phyloP scores from a whole-genome alignment of 2,329 filamentous ascomycete species.

The Teratosphaeria nubilosa region DNA sequence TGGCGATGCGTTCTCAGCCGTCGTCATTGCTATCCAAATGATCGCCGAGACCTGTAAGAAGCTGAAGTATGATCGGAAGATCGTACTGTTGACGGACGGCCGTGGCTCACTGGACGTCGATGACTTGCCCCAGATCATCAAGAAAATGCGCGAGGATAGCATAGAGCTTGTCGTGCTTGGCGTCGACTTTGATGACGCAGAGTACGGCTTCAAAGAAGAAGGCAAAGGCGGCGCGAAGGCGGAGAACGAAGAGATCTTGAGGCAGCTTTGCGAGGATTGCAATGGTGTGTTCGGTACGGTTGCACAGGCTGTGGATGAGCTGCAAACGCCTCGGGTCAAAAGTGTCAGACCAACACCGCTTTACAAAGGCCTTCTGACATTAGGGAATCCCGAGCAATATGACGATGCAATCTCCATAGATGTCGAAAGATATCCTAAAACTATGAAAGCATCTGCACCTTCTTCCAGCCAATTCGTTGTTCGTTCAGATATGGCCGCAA shows the following conservation, averaged over 20 bases:
- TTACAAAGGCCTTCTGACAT: conserved; percentile 68
- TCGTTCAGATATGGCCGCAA: conserved; percentile 34
- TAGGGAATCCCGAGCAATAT: conserved; percentile 68
- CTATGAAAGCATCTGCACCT: conserved; percentile 63
- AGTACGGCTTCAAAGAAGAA: conserved; percentile 88
- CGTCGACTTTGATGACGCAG: conserved; percentile 84
- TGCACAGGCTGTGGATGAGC: conserved; percentile 70
- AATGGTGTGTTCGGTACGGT: conserved; percentile 70
- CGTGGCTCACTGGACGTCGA: conserved; percentile 62
- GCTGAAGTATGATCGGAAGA: conserved; percentile 68
- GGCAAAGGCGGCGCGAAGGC: conserved; percentile 62
- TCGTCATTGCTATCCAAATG: conserved; percentile 80
- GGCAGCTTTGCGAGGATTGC: conserved; percentile 55
- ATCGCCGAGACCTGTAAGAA: conserved; percentile 70
- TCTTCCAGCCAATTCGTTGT: conserved; percentile 68
- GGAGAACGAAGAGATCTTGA: conserved; percentile 64
- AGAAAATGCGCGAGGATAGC: conserved; percentile 62
- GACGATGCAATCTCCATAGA: conserved; percentile 69
- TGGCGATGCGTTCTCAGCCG: conserved; percentile 77
- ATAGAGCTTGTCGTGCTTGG: conserved; percentile 77
- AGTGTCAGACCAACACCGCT: conserved; percentile 62
- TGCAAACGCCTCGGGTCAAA: conserved; percentile 70
- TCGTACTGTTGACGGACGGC: conserved; percentile 79
- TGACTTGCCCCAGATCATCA: conserved; percentile 57
- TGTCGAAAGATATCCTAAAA: conserved; percentile 84